Evolutionary conservation across 176 grass and related monocot species (phyloP).

Genomic region (Musa troglodytarum): DNA sequence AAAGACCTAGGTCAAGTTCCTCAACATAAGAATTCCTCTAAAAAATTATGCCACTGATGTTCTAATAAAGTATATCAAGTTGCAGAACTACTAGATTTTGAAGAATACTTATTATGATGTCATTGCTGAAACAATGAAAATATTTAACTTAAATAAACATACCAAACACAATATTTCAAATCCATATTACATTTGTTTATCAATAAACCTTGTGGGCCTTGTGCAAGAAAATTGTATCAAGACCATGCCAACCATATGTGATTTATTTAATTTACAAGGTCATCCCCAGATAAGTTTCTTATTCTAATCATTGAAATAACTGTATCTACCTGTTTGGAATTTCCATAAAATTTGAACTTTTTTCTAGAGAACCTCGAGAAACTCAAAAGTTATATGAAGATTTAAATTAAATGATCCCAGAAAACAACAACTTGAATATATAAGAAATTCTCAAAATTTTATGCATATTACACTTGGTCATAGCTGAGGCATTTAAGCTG

Average conservation of each 20-base stretch:
- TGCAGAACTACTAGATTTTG: background rate
- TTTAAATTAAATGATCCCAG: too few species aligned
- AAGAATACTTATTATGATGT: background rate
- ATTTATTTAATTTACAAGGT: background rate
- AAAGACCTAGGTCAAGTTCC: constrained; percentile 47
- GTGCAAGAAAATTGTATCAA: background rate
- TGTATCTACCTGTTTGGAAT: background rate
- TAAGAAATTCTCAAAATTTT: background rate
- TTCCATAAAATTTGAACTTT: background rate
- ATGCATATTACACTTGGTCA: background rate
- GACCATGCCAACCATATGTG: background rate
- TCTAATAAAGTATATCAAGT: background rate
- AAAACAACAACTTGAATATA: too few species aligned
- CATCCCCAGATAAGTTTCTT: background rate
- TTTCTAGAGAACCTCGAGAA: background rate
- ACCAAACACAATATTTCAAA: background rate
- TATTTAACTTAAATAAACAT: background rate
- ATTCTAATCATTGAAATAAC: background rate
- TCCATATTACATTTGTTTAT: background rate
- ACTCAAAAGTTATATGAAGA: too few species aligned
- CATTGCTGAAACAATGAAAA: background rate
- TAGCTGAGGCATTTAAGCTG: background rate
- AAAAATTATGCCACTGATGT: background rate
- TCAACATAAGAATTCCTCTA: background rate
- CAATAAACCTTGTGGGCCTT: background rate